These are phyloP conservation scores for Phylloporus arenicola DNA, from an alignment of 768 basidiomycete genomes.

Conservation along the genomic window DNA sequence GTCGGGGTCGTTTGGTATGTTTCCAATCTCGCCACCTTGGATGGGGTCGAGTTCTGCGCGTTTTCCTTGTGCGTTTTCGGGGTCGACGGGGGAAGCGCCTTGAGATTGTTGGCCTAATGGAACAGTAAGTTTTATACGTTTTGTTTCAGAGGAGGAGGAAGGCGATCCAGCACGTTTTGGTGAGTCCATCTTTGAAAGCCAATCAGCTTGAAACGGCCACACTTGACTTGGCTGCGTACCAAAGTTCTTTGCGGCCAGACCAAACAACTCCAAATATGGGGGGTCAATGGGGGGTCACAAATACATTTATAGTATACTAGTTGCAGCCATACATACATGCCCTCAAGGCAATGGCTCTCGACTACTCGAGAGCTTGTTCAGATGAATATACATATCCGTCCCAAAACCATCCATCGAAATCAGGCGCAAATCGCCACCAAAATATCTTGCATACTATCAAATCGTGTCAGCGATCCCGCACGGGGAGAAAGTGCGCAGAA, in stretches of 20 bases:
- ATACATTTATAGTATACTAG: background rate
- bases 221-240: conserved; percentile 5
- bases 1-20: conserved; percentile 46
- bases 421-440: conserved; percentile 86
- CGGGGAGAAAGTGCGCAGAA: background rate
- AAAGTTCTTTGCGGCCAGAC: background rate
- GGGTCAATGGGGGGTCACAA: conserved; percentile 10
- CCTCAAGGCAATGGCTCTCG: conserved; percentile 61
- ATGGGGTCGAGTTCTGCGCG: conserved; percentile 85
- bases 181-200: conserved; percentile 45
- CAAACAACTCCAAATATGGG: conserved; percentile 21
- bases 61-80: conserved; percentile 76
- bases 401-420: conserved; percentile 99
- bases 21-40: conserved; percentile 71
- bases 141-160: conserved; percentile 48
- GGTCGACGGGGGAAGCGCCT: conserved; percentile 72
- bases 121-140: conserved; percentile 54
- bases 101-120: conserved; percentile 44
- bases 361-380: conserved; percentile 80
- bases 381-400: conserved; percentile 89
- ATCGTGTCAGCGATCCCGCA: background rate
- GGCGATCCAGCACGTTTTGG: conserved; percentile 62
- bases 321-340: background rate
- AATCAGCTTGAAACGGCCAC: conserved; percentile 25
- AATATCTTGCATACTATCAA: conserved; percentile 86